Evolutionary conservation across 2,329 filamentous ascomycete species (phyloP).

Genomic region (Colletotrichum endophyticum): DNA sequence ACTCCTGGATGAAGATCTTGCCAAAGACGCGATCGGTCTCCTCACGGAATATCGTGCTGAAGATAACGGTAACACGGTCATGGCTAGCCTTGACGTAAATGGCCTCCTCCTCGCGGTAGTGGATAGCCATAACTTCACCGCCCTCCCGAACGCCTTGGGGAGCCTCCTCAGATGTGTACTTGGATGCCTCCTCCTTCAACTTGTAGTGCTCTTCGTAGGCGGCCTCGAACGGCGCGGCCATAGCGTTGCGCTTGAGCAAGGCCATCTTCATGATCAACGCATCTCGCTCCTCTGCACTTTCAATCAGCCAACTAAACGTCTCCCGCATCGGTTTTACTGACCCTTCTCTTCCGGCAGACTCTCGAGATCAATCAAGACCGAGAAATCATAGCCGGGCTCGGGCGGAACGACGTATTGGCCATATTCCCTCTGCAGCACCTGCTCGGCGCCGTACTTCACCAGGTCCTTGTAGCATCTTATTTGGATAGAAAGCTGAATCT

Average conservation of each 20-base stretch:
- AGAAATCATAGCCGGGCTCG: conserved; percentile 96
- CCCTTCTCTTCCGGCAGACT: conserved; percentile 81
- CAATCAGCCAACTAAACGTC: background rate
- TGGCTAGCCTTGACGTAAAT: conserved; percentile 98
- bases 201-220: conserved; percentile 93
- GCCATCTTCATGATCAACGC: conserved; percentile 87
- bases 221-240: conserved; percentile 98
- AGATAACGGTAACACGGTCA: conserved; percentile 98
- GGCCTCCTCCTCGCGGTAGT: conserved; percentile 98
- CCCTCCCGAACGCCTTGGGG: conserved; percentile 90
- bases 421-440: conserved; percentile 93
- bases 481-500: conserved; percentile 92
- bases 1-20: conserved; percentile 98
- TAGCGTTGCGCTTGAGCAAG: conserved; percentile 94
- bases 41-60: conserved; percentile 97
- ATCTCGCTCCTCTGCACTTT: conserved; percentile 73
- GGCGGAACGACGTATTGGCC: conserved; percentile 86
- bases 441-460: conserved; percentile 88
- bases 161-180: conserved; percentile 92
- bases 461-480: conserved; percentile 96
- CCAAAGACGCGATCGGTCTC: conserved; percentile 98
- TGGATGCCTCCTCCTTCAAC: conserved; percentile 85
- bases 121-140: conserved; percentile 91
- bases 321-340: conserved; percentile 34
- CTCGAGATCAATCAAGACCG: conserved; percentile 87